Percentiles rank a stretch among this genome's conserved stretches.
Conservation (phyloP, 2,329 filamentous ascomycete genomes). For the Aspergillus ibericus region DNA sequence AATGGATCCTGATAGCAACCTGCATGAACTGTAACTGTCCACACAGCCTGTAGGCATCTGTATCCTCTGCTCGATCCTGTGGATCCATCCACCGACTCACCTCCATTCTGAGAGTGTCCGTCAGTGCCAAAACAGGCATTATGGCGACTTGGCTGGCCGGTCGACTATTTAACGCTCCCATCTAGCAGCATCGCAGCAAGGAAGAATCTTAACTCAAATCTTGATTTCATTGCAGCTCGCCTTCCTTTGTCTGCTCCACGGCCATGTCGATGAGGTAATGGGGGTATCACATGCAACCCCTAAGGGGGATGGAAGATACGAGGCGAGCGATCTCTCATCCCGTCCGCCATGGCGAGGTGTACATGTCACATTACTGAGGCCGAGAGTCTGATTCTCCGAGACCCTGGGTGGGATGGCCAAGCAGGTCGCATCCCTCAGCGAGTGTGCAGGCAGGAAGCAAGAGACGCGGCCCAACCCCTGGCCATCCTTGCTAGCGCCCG, state of each 20-base stretch:
- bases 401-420: slow-evolving; percentile 7
- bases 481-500: slow-evolving; percentile 19
- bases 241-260: neutral
- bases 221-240: neutral
- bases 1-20: slow-evolving; percentile 17
- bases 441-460: slow-evolving; percentile 5
- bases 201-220: neutral
- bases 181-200: slow-evolving; percentile 3
- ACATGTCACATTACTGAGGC: slow-evolving; percentile 4
- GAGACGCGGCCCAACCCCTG: slow-evolving; percentile 23
- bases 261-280: neutral
- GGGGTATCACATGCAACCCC: neutral
- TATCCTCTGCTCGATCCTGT: neutral
- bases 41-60: neutral
- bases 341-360: slow-evolving; percentile 4
- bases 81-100: neutral
- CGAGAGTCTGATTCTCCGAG: slow-evolving; percentile 1
- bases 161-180: neutral
- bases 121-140: slow-evolving; percentile 1
- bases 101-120: neutral
- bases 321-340: neutral
- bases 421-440: neutral
- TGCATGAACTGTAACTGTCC: slow-evolving; percentile 22
- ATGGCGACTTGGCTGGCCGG: neutral
- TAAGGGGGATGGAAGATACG: neutral